Evolutionary conservation across 2,329 filamentous ascomycete species (phyloP), one percentile per base, ranked within the genome.

Genomic region (Stachybotrys chlorohalonatus): DNA sequence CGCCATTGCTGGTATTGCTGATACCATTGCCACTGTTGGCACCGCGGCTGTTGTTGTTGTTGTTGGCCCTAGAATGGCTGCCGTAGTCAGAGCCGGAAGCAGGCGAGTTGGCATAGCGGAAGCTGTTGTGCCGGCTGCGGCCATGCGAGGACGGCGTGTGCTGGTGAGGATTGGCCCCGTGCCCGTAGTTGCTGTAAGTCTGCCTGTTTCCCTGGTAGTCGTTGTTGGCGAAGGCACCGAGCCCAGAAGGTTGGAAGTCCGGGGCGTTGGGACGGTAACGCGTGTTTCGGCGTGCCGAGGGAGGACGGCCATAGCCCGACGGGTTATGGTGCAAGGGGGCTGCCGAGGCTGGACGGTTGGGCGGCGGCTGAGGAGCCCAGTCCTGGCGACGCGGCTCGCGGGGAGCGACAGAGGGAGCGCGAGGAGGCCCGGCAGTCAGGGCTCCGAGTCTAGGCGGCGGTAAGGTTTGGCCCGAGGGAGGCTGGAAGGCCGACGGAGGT

Each of bases 191-290:
- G 11, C 56, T 59, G 45, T 24, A 24, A 4, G 24, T 4, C 24
- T 24, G 24, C 24, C 24, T 24, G 24, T 24, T 24, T 24, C 24
- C 24, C 24, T 24, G 24, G 24, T 60, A 62, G 7, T 55, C 55
- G 5, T 59, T 55, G 30, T 52, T 49, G 48, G 57, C 56, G 45
- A 42, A 56, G 56, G 62, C 24, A 24, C 24, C 53, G 16, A 62
- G 61, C 31, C 62, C 58, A 32, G 65, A 62, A 13, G 66, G 67
- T 31, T 65, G 67, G 31, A 69, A 68, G 53, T 71, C 69, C 5
- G 64, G 60, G n/a, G 65, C 67, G 39, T 62, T 66, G 39, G 67
- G 63, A 8, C 68, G 64, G 57, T 71, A 73, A 11, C 57, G 55
- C 4, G 58, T 58, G 49, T 59, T 62, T 56, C 36, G 36, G 13